These are phyloP conservation scores for Bondarzewia mesenterica DNA, from an alignment of 1,284 basidiomycete species.

Conservation along the genomic window DNA sequence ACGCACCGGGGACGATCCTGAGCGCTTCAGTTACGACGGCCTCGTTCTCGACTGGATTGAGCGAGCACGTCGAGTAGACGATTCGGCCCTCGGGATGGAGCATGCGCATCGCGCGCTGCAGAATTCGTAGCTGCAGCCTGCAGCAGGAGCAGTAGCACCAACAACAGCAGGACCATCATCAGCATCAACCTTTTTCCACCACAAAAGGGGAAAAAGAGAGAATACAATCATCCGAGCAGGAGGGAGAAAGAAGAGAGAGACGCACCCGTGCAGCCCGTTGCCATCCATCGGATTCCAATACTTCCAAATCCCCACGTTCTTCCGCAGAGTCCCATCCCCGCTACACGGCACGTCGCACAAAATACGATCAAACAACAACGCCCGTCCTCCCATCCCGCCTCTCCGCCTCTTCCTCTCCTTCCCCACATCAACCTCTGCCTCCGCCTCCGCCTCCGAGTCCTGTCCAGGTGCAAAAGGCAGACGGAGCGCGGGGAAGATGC, in stretches of 20 bases:
- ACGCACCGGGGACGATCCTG: slow-evolving; percentile 56
- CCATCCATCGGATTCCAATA: slow-evolving; percentile 86
- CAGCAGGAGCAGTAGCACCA: too few species aligned
- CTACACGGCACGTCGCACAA: slow-evolving; percentile 97
- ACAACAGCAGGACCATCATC: too few species aligned
- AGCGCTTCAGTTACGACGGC: slow-evolving; percentile 89
- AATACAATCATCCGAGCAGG: too few species aligned
- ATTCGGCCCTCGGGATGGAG: slow-evolving; percentile 83
- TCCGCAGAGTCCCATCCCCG: slow-evolving; percentile 93
- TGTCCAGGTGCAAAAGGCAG: too few species aligned
- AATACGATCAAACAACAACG: slow-evolving; percentile 86
- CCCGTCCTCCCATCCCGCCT: slow-evolving; percentile 18
- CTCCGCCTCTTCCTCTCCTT: not conserved
- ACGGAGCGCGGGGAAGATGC: slow-evolving; percentile 71
- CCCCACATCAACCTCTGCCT: slow-evolving; percentile 3
- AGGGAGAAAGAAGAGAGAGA: too few species aligned
- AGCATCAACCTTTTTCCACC: too few species aligned
- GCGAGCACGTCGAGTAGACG: slow-evolving; percentile 96
- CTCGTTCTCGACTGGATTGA: slow-evolving; percentile 98
- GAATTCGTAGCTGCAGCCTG: slow-evolving; percentile 90
- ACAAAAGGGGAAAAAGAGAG: too few species aligned
- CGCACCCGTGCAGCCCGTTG: slow-evolving; percentile 82
- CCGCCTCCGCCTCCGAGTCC: slow-evolving; percentile 17
- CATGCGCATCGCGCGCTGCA: slow-evolving; percentile 87
- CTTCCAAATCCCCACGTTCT: slow-evolving; percentile 95